phyloP scores from a whole-genome alignment of 1,284 basidiomycete species.

The Rhodofomes roseus region DNA sequence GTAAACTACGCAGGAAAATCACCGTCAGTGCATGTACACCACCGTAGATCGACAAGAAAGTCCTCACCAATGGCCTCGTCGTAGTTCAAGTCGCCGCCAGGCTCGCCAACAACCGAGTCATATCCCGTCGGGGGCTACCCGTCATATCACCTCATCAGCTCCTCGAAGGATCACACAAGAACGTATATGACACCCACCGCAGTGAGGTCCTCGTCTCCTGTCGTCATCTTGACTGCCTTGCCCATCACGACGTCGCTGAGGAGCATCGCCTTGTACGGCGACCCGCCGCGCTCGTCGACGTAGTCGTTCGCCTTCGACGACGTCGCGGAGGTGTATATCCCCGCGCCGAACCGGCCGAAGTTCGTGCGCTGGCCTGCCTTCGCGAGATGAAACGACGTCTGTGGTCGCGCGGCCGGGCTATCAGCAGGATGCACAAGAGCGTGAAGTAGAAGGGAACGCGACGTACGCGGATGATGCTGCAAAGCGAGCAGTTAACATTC shows the following conservation, averaged over 20 bases:
- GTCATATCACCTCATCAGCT: neutral
- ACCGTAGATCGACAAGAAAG: neutral
- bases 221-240: constrained; percentile 16
- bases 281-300: constrained; percentile 11
- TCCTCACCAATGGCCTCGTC: constrained; percentile 26
- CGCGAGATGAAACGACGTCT: constrained; percentile 12
- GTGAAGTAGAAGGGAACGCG: neutral
- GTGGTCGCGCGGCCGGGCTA: neutral
- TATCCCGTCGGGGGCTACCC: constrained; percentile 19
- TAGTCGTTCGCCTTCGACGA: constrained; percentile 23
- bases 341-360: constrained; percentile 13
- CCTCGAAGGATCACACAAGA: neutral
- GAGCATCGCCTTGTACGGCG: constrained; percentile 20
- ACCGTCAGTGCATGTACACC: neutral
- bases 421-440: neutral
- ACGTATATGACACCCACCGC: constrained; percentile 11
- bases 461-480: constrained; percentile 12
- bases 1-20: neutral
- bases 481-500: constrained; percentile 7
- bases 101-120: constrained; percentile 26
- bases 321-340: constrained; percentile 17
- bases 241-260: constrained; percentile 24
- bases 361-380: constrained; percentile 7
- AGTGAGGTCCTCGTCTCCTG: constrained; percentile 13
- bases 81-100: constrained; percentile 23